These are phyloP conservation scores for Tolypocladium album DNA, from an alignment of 2,329 filamentous ascomycete genomes.

Conservation along the genomic window DNA sequence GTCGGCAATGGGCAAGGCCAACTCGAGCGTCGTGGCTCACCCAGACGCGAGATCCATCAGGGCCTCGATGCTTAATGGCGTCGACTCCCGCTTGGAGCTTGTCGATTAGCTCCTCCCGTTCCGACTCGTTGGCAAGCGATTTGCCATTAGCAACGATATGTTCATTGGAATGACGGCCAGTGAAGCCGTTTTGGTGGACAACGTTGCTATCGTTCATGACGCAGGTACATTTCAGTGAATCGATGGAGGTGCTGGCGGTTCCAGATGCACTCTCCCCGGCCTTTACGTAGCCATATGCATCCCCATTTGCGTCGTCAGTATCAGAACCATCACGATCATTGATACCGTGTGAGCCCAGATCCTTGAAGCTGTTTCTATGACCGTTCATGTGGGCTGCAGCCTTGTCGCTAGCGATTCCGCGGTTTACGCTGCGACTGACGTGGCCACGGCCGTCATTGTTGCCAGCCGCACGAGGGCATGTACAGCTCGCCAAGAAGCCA, in stretches of 20 bases:
- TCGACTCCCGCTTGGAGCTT: slow-evolving; percentile 12
- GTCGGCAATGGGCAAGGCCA: slow-evolving; percentile 35
- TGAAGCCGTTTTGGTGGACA: background rate
- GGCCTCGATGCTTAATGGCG: slow-evolving; percentile 18
- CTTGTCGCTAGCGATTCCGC: background rate
- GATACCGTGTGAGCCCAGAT: background rate
- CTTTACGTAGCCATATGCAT: background rate
- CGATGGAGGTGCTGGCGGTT: background rate
- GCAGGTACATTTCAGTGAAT: no score
- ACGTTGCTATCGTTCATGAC: background rate
- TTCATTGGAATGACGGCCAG: background rate
- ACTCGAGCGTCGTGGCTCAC: slow-evolving; percentile 9
- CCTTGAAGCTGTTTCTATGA: background rate
- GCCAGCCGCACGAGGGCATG: background rate
- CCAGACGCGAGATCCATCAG: slow-evolving; percentile 18
- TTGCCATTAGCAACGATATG: background rate
- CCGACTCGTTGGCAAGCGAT: background rate
- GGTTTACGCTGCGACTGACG: background rate
- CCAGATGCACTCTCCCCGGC: background rate
- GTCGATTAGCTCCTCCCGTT: background rate
- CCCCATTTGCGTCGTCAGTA: background rate
- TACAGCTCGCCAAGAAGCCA: background rate
- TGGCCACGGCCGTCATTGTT: background rate
- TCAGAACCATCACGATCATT: background rate
- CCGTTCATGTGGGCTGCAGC: background rate